A percentile compares a stretch with the other conserved stretches of the same genome.
phyloP scores from a whole-genome alignment of 164 flowering plant species.

The Tetracentron sinense region DNA sequence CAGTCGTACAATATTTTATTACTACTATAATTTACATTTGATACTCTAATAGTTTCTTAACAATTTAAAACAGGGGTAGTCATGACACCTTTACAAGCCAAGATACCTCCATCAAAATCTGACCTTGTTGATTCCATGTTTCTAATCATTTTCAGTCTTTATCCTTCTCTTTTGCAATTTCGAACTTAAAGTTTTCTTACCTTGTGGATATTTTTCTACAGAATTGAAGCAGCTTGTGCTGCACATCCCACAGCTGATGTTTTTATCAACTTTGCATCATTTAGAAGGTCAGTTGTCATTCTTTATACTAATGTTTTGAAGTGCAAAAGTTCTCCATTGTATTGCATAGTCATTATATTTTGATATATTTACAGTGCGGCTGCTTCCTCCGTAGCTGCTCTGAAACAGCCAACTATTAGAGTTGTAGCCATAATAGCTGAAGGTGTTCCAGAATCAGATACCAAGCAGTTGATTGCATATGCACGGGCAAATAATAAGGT shows the following conservation, averaged over 20 bases:
- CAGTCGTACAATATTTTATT: no score
- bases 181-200: not conserved
- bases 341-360: not conserved
- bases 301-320: no score
- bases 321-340: no score
- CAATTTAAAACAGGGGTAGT: not conserved
- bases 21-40: no score
- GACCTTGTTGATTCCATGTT: not conserved
- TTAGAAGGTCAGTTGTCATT: not conserved
- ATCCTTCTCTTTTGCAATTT: not conserved
- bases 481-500: conserved; percentile 83
- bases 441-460: conserved; percentile 81
- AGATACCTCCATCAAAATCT: not conserved
- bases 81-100: not conserved
- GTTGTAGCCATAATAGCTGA: conserved; percentile 95
- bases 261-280: conserved; percentile 96
- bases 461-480: conserved; percentile 84
- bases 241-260: conserved; percentile 99
- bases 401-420: conserved; percentile 71
- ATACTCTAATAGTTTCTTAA: not conserved
- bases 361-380: conserved; percentile 50
- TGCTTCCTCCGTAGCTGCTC: conserved; percentile 66
- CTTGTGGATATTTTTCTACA: conserved; percentile 27
- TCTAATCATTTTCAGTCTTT: not conserved
- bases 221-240: conserved; percentile 89